Base-by-base conservation (phyloP, 805 yeast species). In the Metschnikowia proteae region DNA sequence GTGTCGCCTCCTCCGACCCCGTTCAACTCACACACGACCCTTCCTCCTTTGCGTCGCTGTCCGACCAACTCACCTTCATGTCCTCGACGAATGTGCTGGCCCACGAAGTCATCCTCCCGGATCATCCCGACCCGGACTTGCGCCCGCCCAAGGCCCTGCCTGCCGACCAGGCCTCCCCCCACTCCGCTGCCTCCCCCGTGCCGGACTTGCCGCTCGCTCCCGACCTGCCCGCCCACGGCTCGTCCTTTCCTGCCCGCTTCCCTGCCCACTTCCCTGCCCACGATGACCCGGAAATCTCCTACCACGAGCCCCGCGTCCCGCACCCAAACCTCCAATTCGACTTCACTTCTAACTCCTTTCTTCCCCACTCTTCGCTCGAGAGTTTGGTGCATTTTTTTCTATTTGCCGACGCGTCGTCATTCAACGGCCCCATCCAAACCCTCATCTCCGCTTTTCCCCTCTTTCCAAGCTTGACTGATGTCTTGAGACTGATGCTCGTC, bases 311-410 rank as follows among this genome's bases (percentile, higher is more conserved):
- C 4, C 39, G 44, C 3, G 39, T 61, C 5, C 71, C 74, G 3
- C 76, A 73, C 51, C 78, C 78, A 0, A 64, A 62, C 17, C 61
- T 73, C 30, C 49, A 55, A 25, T 62, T 80, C 49, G 88, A 84
- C 58, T 61, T 64, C 13, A 61, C 78, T 22, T 76, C 56, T 9
- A 50, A 55, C 22, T 9, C 43, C n/a, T 49, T 52, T 35, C 54
- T 74, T 6, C 73, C 78, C 23, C 88, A 88, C n/a, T 52, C 61
- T 17, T 62, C 88, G 0, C 60, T 80, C 8, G 97, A 90, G 63
- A 79, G 90, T 40, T 73, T 90, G 33, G 80, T 91, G 48, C 97
- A 91, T 66, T 78, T 86, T 3, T 70, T 88, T 26, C 62, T 89
- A 11, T 71, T 70, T 47, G 57, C 58, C 29, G 52, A 53, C 23